Conservation (phyloP, 257 asterid species). For the Knoxia roxburghii region DNA sequence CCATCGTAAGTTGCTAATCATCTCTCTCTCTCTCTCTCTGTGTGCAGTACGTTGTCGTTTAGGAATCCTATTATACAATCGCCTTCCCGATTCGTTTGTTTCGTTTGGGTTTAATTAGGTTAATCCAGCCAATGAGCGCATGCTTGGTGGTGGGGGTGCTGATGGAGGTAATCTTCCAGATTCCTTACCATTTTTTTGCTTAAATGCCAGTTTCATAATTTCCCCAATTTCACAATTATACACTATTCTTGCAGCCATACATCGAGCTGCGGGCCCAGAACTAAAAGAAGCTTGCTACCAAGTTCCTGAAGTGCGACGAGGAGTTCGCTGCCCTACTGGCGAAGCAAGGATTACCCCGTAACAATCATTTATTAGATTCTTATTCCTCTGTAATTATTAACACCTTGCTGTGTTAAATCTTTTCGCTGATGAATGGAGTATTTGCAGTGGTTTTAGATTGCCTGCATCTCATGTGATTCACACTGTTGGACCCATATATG, state of each 20-base stretch:
- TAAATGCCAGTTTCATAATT: not conserved
- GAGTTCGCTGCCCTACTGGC: conserved; percentile 95
- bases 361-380: not conserved
- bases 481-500: conserved; percentile 92
- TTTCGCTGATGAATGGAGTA: conserved; percentile 21
- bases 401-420: not conserved
- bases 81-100: not conserved
- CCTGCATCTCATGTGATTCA: conserved; percentile 94
- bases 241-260: conserved; percentile 53
- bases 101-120: conserved; percentile 43
- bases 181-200: conserved; percentile 1
- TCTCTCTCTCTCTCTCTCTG: conserved; percentile 3
- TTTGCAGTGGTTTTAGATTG: conserved; percentile 74
- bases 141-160: conserved; percentile 98
- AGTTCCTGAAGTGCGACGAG: conserved; percentile 74
- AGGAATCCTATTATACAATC: not conserved
- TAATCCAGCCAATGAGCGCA: conserved; percentile 84
- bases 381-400: not conserved
- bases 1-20: conserved; percentile 50
- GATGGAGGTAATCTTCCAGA: conserved; percentile 70
- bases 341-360: conserved; percentile 98
- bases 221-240: not conserved
- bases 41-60: not conserved
- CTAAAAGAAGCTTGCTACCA: conserved; percentile 65
- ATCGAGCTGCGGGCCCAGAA: conserved; percentile 95